Conservation (phyloP, 345 rosid genomes). For the Tarenaya hassleriana region DNA sequence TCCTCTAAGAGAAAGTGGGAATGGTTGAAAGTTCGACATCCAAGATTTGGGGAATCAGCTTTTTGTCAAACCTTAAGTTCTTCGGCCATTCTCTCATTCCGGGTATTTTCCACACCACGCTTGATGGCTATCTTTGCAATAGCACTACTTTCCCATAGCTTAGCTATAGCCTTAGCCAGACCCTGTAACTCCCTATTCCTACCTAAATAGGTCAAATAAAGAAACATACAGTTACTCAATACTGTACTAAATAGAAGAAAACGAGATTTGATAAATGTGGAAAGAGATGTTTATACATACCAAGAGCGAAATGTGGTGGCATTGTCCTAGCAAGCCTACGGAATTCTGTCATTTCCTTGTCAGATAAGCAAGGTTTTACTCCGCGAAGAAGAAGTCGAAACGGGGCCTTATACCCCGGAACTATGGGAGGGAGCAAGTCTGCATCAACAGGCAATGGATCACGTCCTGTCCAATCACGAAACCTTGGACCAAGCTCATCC, state of each 20-base stretch:
- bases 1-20: too few species aligned
- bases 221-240: conserved; percentile 8
- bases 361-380: conserved; percentile 45
- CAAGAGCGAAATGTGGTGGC: conserved; percentile 90
- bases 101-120: conserved; percentile 69
- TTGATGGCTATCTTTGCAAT: conserved; percentile 91
- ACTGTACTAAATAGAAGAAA: conserved; percentile 2
- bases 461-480: conserved; percentile 80
- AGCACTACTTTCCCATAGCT: conserved; percentile 79
- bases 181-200: conserved; percentile 86
- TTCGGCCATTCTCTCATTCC: conserved; percentile 93
- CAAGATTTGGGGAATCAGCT: not conserved
- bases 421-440: conserved; percentile 70
- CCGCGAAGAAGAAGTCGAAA: conserved; percentile 70
- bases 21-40: not conserved
- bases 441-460: conserved; percentile 95
- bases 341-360: conserved; percentile 53
- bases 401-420: conserved; percentile 64
- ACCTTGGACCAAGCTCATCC: conserved; percentile 84
- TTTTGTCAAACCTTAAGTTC: conserved; percentile 63
- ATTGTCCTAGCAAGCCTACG: conserved; percentile 63
- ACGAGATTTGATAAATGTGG: not conserved
- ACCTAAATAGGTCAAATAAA: conserved; percentile 36
- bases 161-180: conserved; percentile 72
- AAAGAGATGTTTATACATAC: conserved; percentile 30